phyloP scores from a whole-genome alignment of 1,284 basidiomycete genomes.

The Rhodotorula glutinis region DNA sequence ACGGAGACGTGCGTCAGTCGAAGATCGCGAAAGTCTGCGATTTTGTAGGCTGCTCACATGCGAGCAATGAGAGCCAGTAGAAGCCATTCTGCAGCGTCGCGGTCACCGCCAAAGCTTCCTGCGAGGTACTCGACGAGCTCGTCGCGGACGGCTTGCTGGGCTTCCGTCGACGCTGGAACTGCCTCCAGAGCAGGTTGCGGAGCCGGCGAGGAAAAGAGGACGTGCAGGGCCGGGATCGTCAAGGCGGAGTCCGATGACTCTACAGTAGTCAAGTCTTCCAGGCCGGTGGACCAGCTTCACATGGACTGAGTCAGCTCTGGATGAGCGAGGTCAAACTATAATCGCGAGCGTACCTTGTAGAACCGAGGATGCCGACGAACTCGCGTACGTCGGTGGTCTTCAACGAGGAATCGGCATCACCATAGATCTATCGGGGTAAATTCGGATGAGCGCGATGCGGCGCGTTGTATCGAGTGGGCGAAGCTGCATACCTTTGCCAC shows the following conservation, averaged over 20 bases:
- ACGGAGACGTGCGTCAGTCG: slow-evolving; percentile 5
- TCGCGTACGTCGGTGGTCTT: slow-evolving; percentile 41
- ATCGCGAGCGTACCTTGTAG: slow-evolving; percentile 16
- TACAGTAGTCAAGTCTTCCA: slow-evolving; percentile 21
- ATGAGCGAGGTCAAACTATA: neutral
- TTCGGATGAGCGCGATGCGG: neutral
- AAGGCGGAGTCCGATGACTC: neutral
- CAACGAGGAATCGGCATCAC: slow-evolving; percentile 30
- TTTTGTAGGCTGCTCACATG: slow-evolving; percentile 55
- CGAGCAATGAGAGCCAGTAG: slow-evolving; percentile 63
- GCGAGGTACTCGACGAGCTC: slow-evolving; percentile 69
- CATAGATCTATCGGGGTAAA: slow-evolving; percentile 23
- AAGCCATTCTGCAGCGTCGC: slow-evolving; percentile 70
- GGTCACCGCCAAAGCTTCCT: slow-evolving; percentile 63
- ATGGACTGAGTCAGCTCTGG: neutral
- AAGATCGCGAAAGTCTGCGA: too few relatives aligned
- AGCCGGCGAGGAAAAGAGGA: slow-evolving; percentile 23
- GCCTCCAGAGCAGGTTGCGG: neutral
- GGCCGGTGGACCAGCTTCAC: slow-evolving; percentile 16
- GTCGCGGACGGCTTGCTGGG: slow-evolving; percentile 48
- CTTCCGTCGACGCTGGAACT: neutral
- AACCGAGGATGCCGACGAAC: slow-evolving; percentile 42
- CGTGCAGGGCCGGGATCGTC: slow-evolving; percentile 34
- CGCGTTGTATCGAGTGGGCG: too few relatives aligned
- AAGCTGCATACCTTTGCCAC: slow-evolving; percentile 42